Percentiles rank a stretch among this genome's conserved stretches.
These are phyloP conservation scores for Fusarium sp. DNA, from an alignment of 2,329 filamentous ascomycete species.

Conservation along the genomic window DNA sequence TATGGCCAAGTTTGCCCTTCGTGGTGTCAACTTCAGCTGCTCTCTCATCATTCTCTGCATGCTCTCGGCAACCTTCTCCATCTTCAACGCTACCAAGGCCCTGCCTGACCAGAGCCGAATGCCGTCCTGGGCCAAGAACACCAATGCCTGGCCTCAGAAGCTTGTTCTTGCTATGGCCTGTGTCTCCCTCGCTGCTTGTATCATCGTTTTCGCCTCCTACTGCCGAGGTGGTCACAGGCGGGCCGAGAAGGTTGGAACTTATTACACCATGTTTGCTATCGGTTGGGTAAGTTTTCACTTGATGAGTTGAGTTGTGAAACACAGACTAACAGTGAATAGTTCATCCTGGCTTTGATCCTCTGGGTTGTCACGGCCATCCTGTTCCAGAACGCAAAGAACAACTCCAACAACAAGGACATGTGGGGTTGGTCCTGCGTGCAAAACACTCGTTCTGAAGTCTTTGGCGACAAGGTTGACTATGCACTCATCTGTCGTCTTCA, in stretches of 20 bases:
- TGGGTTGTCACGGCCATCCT: conserved; percentile 89
- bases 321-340: conserved; percentile 52
- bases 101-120: conserved; percentile 82
- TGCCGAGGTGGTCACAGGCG: conserved; percentile 87
- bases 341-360: conserved; percentile 91
- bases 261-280: conserved; percentile 94
- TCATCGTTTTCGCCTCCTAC: conserved; percentile 86
- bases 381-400: conserved; percentile 81
- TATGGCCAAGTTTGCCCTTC: conserved; percentile 93
- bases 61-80: conserved; percentile 85
- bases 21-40: conserved; percentile 96
- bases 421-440: conserved; percentile 99
- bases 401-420: conserved; percentile 81
- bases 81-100: conserved; percentile 88
- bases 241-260: conserved; percentile 92
- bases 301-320: neutral
- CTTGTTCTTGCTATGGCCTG: conserved; percentile 82
- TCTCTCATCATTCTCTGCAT: conserved; percentile 94
- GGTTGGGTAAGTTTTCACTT: conserved; percentile 66
- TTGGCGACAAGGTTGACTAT: conserved; percentile 85
- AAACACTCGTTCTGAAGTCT: conserved; percentile 83
- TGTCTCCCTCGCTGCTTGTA: conserved; percentile 81
- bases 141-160: conserved; percentile 89
- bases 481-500: conserved; percentile 90
- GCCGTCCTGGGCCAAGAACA: conserved; percentile 84